A percentile compares a stretch with the other conserved stretches of the same genome.
phyloP scores from a whole-genome alignment of 805 yeast genomes.

The Komagataella mondaviorum region DNA sequence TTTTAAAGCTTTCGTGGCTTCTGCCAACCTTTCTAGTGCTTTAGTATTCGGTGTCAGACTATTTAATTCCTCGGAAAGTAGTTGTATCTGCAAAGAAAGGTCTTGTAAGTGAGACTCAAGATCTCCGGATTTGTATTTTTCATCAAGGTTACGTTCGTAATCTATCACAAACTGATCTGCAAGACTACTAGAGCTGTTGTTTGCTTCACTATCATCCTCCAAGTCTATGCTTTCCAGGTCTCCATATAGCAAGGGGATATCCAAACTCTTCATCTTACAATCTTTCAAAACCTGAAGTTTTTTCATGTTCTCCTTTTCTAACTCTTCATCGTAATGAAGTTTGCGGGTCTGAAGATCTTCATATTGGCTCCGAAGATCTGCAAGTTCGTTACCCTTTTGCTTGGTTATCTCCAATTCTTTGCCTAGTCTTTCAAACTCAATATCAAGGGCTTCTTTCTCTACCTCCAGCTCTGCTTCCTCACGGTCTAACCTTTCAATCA shows the following conservation, averaged over 20 bases:
- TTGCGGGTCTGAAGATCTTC: background rate
- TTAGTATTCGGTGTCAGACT: slow-evolving; percentile 67
- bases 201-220: slow-evolving; percentile 29
- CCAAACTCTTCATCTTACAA: slow-evolving; percentile 62
- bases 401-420: background rate
- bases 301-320: slow-evolving; percentile 40
- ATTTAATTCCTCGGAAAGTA: slow-evolving; percentile 21
- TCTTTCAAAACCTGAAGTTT: slow-evolving; percentile 47
- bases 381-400: slow-evolving; percentile 11
- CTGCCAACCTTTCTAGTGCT: slow-evolving; percentile 64
- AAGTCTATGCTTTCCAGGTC: slow-evolving; percentile 48
- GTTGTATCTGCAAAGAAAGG: slow-evolving; percentile 24
- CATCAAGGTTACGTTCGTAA: slow-evolving; percentile 38
- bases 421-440: slow-evolving; percentile 11
- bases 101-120: slow-evolving; percentile 15
- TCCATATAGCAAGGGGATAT: slow-evolving; percentile 50
- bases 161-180: slow-evolving; percentile 22
- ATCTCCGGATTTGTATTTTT: slow-evolving; percentile 26
- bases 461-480: slow-evolving; percentile 27
- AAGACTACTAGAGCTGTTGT: slow-evolving; percentile 14
- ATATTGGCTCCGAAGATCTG: slow-evolving; percentile 3
- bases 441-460: slow-evolving; percentile 19
- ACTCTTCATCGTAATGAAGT: slow-evolving; percentile 24
- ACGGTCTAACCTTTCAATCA: slow-evolving; percentile 8
- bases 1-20: slow-evolving; percentile 46